Evolutionary conservation across 345 rosid genomes (phyloP).

Genomic region (Fremontodendron californicum): DNA sequence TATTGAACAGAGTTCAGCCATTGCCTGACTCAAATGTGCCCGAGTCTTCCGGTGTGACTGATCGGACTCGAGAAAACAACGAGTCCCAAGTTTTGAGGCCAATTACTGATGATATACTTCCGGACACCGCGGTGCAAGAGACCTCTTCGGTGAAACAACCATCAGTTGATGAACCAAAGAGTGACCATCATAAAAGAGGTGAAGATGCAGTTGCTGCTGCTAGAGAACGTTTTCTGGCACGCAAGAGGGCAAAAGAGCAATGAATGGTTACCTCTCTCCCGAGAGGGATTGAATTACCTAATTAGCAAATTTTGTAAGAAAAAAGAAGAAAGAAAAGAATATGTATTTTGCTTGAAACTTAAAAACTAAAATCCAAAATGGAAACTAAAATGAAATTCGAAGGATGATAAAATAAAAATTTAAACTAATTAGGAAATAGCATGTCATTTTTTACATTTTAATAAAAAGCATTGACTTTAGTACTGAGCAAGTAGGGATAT

Average conservation of each 20-base stretch:
- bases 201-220: conserved; percentile 75
- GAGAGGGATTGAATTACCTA: too few relatives aligned
- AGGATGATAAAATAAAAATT: too few relatives aligned
- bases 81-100: conserved; percentile 33
- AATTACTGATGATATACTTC: conserved; percentile 28
- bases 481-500: too few relatives aligned
- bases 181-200: conserved; percentile 56
- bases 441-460: too few relatives aligned
- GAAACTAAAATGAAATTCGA: too few relatives aligned
- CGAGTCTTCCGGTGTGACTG: conserved; percentile 27
- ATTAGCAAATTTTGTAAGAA: too few relatives aligned
- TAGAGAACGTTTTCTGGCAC: conserved; percentile 67
- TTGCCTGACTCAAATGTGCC: conserved; percentile 17
- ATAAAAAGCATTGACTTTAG: too few relatives aligned
- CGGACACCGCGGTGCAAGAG: conserved; percentile 25
- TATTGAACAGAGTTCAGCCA: conserved; percentile 19
- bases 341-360: too few relatives aligned
- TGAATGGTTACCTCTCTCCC: conserved; percentile 12
- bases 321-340: too few relatives aligned
- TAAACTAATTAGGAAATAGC: too few relatives aligned
- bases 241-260: conserved; percentile 64
- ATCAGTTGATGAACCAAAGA: conserved; percentile 34
- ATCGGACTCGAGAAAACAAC: conserved; percentile 15
- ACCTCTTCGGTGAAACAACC: conserved; percentile 28
- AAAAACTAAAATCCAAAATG: too few relatives aligned